Conservation (phyloP, 179 eudicot genomes). For the Silene noctiflora region DNA sequence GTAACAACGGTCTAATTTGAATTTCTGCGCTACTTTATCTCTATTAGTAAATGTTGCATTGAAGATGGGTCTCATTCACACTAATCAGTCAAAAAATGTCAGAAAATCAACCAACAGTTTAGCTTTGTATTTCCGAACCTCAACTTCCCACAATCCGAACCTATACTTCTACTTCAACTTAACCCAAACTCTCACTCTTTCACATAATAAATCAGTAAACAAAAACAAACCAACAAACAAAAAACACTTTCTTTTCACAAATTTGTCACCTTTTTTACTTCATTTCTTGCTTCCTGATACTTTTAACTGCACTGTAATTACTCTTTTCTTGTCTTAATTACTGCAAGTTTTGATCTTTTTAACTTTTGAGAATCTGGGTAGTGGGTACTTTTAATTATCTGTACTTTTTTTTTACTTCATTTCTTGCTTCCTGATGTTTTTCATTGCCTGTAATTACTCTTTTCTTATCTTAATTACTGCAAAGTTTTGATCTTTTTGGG, state of each 20-base stretch:
- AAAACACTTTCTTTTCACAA: neutral
- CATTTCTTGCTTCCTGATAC: slow-evolving; percentile 20
- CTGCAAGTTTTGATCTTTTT: neutral
- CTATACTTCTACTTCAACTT: neutral
- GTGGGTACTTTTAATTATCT: neutral
- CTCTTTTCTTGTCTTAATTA: neutral
- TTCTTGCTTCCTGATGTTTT: slow-evolving; percentile 21
- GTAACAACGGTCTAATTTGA: too few relatives aligned
- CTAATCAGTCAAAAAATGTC: neutral
- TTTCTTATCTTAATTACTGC: neutral
- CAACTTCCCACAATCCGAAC: neutral
- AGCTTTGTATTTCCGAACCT: neutral
- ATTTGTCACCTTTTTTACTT: slow-evolving; percentile 8
- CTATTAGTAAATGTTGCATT: too few relatives aligned
- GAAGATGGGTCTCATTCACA: neutral
- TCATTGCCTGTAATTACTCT: neutral
- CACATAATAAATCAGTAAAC: neutral
- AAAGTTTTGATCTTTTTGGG: neutral
- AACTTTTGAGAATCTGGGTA: neutral
- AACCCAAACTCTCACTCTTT: neutral
- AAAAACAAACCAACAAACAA: neutral
- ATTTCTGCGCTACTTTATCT: too few relatives aligned
- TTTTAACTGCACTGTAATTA: slow-evolving; percentile 4
- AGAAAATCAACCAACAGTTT: neutral
- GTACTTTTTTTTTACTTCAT: slow-evolving; percentile 7